A percentile compares a stretch with the other conserved stretches of the same genome.
Conservation (phyloP, 108 stramenopile genomes). For the Skeletonema menzelii region DNA sequence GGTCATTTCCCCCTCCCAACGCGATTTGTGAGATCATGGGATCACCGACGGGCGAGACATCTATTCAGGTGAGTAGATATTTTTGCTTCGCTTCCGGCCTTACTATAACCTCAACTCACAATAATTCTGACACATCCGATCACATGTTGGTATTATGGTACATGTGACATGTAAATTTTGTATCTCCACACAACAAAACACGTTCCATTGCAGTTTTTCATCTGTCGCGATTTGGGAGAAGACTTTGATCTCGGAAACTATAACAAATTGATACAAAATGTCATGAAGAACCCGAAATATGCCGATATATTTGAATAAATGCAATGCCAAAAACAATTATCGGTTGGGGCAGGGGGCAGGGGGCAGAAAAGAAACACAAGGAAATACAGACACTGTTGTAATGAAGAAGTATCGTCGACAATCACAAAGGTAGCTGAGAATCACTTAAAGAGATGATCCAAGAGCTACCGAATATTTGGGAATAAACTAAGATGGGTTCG, state of each 20-base stretch:
- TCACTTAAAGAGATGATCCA: not conserved
- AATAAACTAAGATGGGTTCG: not conserved
- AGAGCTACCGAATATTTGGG: not conserved
- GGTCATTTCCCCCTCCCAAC: slow-evolving; percentile 6
- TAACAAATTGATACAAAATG: slow-evolving; percentile 39
- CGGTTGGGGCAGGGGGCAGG: not conserved
- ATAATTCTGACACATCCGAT: not conserved
- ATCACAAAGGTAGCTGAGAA: not conserved
- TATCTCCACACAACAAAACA: not conserved
- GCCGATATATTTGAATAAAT: slow-evolving; percentile 20
- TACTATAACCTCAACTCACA: not conserved
- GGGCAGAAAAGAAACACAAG: not conserved
- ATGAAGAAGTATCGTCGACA: not conserved
- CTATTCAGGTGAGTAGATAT: slow-evolving; percentile 23
- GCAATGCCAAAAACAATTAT: not conserved
- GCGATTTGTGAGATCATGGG: slow-evolving; percentile 37
- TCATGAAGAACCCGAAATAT: slow-evolving; percentile 36
- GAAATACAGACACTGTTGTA: not conserved
- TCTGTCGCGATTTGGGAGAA: slow-evolving; percentile 28
- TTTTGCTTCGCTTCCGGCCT: not conserved
- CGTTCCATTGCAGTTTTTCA: slow-evolving; percentile 15
- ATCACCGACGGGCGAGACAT: not conserved
- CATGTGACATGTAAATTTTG: not conserved
- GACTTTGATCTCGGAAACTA: slow-evolving; percentile 31
- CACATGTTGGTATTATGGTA: not conserved